Evolutionary conservation across 2,329 filamentous ascomycete species (phyloP), one percentile per base, ranked within the genome.

Genomic region (Xylariales sp.): DNA sequence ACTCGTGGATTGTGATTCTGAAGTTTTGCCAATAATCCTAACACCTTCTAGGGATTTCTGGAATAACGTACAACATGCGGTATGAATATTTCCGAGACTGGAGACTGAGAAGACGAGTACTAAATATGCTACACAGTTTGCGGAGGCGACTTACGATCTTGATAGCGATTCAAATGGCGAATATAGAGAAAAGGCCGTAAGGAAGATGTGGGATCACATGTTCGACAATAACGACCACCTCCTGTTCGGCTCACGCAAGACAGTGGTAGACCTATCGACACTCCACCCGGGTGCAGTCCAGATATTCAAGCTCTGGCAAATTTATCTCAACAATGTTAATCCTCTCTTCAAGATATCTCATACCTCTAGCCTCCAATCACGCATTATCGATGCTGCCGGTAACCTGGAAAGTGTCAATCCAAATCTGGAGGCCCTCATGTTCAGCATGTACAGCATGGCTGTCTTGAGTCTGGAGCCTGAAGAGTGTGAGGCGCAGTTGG

Each of bases 301-400:
- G 0, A 67, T 73, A 5, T 69, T 75, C 40, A 52, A 58, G 16
- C 55, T 76, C 1, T 82, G 78, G 76, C 75, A 81, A 49, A 56
- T 70, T 1, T 82, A 75, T 43, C 55, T 81, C 0, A 67, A 78
- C 19, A 77, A 78, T 29, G 68, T 81, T 34, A 65, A 81, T 43
- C 76, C 77, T 0, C 45, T 82, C 3, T 55, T 80, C 14, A 80
- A 78, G 36, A 62, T 81, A 24, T 72, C 73, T 0, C 78, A 82
- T 46, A 66, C 68, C 0, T 75, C 77, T 0, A 77, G 55, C 2
- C 49, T 81, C 0, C 76, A 81, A 42, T 46, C 51, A 2, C 66
- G 63, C 4, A 67, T 82, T 5, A 63, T 80, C 11, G 66, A 76
- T 14, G 73, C 71, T 10, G 60, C 59, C 1, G 55, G 61, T 7